phyloP scores from a whole-genome alignment of 2,329 filamentous ascomycete species.

The Pyrenochaeta sp. region DNA sequence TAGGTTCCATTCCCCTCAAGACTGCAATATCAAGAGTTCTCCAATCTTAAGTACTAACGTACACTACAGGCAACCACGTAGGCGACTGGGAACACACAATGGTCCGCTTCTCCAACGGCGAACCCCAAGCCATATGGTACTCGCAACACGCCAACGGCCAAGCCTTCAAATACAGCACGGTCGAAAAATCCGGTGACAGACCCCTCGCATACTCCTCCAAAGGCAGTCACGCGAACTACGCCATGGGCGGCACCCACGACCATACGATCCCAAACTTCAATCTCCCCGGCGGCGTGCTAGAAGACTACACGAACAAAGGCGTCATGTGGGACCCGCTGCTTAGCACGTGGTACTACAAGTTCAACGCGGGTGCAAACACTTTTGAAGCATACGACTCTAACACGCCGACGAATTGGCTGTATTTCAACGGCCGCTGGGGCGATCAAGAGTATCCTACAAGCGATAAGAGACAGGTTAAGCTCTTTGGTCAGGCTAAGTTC shows the following conservation, averaged over 20 bases:
- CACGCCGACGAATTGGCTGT: conserved; percentile 63
- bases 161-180: conserved; percentile 66
- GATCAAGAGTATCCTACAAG: conserved; percentile 66
- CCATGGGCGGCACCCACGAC: conserved; percentile 66
- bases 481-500: conserved; percentile 60
- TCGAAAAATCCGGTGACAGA: conserved; percentile 62
- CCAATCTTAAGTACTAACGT: neutral
- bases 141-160: conserved; percentile 70
- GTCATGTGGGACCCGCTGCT: conserved; percentile 67
- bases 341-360: conserved; percentile 65
- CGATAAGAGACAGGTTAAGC: conserved; percentile 58
- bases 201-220: conserved; percentile 67
- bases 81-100: conserved; percentile 75
- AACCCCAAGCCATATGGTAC: conserved; percentile 67
- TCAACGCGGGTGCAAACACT: conserved; percentile 49
- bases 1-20: neutral
- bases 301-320: conserved; percentile 65
- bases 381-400: conserved; percentile 60
- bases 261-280: conserved; percentile 70
- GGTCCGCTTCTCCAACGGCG: conserved; percentile 68
- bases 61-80: conserved; percentile 63
- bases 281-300: conserved; percentile 59
- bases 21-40: no score
- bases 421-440: conserved; percentile 69
- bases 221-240: conserved; percentile 72